Conservation (phyloP, 2,329 filamentous ascomycete species). For the Aspergillus persii region DNA sequence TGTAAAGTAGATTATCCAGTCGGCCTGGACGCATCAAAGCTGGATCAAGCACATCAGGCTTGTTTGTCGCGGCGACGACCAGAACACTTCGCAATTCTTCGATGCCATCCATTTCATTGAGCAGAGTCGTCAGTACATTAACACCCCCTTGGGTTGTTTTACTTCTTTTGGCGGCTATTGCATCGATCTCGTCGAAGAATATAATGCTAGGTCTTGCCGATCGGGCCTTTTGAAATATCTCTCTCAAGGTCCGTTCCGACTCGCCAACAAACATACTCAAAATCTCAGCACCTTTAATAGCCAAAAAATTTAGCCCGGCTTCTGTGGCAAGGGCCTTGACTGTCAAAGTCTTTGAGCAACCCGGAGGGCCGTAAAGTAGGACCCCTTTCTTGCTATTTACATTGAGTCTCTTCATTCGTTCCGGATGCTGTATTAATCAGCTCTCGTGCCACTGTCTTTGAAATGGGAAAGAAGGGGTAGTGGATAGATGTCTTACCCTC, state of each 20-base stretch:
- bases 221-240: slow-evolving; percentile 80
- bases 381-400: slow-evolving; percentile 72
- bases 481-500: slow-evolving; percentile 41
- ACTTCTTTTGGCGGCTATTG: slow-evolving; percentile 65
- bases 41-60: slow-evolving; percentile 79
- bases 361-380: slow-evolving; percentile 86
- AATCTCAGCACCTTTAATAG: slow-evolving; percentile 89
- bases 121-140: slow-evolving; percentile 82
- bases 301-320: slow-evolving; percentile 87
- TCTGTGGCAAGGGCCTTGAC: slow-evolving; percentile 90
- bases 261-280: slow-evolving; percentile 98
- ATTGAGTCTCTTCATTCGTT: slow-evolving; percentile 51
- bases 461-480: neutral
- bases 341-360: slow-evolving; percentile 90
- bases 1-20: slow-evolving; percentile 81
- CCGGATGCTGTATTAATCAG: slow-evolving; percentile 41
- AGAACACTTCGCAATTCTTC: slow-evolving; percentile 79
- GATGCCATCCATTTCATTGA: slow-evolving; percentile 96
- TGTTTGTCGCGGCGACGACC: slow-evolving; percentile 87
- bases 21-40: slow-evolving; percentile 82
- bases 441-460: neutral
- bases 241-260: slow-evolving; percentile 79
- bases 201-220: slow-evolving; percentile 89
- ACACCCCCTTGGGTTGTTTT: slow-evolving; percentile 54
- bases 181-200: slow-evolving; percentile 96